Evolutionary conservation across 305 asterid genomes (phyloP).

Genomic region (Rubia peregrina): DNA sequence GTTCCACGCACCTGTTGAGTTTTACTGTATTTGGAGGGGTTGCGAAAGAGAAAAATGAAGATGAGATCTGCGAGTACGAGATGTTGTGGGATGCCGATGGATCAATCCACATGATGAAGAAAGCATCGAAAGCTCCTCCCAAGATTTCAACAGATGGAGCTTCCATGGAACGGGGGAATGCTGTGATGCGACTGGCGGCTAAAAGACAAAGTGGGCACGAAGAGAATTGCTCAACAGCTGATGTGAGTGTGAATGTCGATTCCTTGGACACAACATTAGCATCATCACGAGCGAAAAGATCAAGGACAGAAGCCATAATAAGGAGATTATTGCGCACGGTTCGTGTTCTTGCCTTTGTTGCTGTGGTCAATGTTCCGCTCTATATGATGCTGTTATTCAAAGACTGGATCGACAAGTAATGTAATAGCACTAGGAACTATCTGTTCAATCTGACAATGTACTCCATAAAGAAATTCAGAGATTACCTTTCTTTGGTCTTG

Average conservation of each 20-base stretch:
- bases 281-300: conserved; percentile 35
- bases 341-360: conserved; percentile 45
- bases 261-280: conserved; percentile 17
- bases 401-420: conserved; percentile 89
- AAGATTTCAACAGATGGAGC: conserved; percentile 29
- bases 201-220: conserved; percentile 46
- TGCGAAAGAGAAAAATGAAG: conserved; percentile 73
- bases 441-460: background rate
- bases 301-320: conserved; percentile 40
- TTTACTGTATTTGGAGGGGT: conserved; percentile 32
- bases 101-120: conserved; percentile 86
- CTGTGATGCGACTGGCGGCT: conserved; percentile 59
- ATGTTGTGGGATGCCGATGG: conserved; percentile 98
- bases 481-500: background rate
- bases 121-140: conserved; percentile 42
- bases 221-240: conserved; percentile 18
- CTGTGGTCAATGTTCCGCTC: conserved; percentile 69
- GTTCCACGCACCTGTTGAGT: conserved; percentile 30
- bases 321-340: conserved; percentile 53
- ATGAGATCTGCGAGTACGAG: conserved; percentile 78
- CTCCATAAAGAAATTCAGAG: background rate
- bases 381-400: conserved; percentile 81
- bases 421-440: background rate
- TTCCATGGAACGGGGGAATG: conserved; percentile 67
- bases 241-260: conserved; percentile 45